These are phyloP conservation scores for Lagerstroemia speciosa DNA, from an alignment of 345 rosid species.

Conservation along the genomic window DNA sequence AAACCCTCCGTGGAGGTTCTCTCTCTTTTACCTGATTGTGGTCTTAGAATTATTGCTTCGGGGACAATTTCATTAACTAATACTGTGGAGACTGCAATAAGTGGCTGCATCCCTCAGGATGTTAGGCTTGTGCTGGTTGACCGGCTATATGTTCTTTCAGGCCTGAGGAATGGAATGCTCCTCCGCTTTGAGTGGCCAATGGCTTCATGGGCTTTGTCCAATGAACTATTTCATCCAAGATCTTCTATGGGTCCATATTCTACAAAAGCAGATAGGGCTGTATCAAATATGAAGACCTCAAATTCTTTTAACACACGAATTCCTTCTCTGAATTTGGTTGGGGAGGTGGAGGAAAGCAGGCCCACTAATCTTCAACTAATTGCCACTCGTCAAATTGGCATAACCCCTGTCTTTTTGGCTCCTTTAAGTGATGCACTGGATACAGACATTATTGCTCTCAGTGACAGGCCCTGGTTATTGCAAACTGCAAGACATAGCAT, in stretches of 20 bases:
- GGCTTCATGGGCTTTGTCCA: slow-evolving; percentile 24
- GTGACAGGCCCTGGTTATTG: slow-evolving; percentile 96
- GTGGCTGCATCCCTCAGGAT: slow-evolving; percentile 92
- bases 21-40: slow-evolving; percentile 51
- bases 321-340: slow-evolving; percentile 20
- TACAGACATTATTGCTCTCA: slow-evolving; percentile 79
- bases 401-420: slow-evolving; percentile 93
- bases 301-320: slow-evolving; percentile 20
- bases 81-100: slow-evolving; percentile 58
- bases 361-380: slow-evolving; percentile 65
- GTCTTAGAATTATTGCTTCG: slow-evolving; percentile 70
- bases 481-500: slow-evolving; percentile 91
- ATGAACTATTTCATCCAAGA: slow-evolving; percentile 16
- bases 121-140: slow-evolving; percentile 89
- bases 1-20: slow-evolving; percentile 91
- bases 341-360: slow-evolving; percentile 21
- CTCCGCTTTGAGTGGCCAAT: slow-evolving; percentile 93
- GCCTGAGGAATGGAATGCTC: slow-evolving; percentile 97
- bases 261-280: slow-evolving; percentile 24
- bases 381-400: slow-evolving; percentile 85
- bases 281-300: slow-evolving; percentile 13
- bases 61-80: slow-evolving; percentile 60
- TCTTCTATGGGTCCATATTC: slow-evolving; percentile 22
- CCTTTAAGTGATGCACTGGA: slow-evolving; percentile 70
- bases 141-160: slow-evolving; percentile 69